Base-by-base conservation (phyloP, 305 asterid species). In the Fraxinus angustifolia region DNA sequence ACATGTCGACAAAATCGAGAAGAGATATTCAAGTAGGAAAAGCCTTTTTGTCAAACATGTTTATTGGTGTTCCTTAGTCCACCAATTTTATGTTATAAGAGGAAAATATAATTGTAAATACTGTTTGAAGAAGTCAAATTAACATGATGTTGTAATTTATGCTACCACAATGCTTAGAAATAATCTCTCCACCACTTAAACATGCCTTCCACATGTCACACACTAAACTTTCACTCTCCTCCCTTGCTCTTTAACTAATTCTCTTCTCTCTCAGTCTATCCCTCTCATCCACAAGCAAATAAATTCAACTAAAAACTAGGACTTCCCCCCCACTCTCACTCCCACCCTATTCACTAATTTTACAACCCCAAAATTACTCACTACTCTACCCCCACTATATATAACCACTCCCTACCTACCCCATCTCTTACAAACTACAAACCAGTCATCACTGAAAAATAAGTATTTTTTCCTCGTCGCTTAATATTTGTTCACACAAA, bases 241-340 rank as follows among this genome's bases (percentile, higher is more conserved):
- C 83, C 84, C 68, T 82, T 36, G 36, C 85, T 75, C 78, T 40
- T 40, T 8, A 40, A 40, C 50, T 42, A 42, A 42, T 42, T 42
- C 16, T 42, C 16, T 42, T 42, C 50, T 79, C 76, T 71, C 78
- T 75, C 71, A 77, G 83, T 80, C 82, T 53, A 80, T 82, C 83
- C 73, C 79, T 86, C 92, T 84, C 91, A 76, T 87, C 92, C 91
- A 86, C 93, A 84, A 81, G 38, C 83, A 85, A 83, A 90, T 36
- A 87, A 83, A 31, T 78, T 72, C 82, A 31, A 89, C 93, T 88
- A 82, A 83, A 91, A 91, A 92, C 88, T 84, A 91, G 97, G 97
- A 78, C 86, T 89, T 86, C 26, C 16, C 50, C 16, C 16, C 14
- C 40, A 35, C 40, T 5, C 8, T 1, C 48, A 40, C 48, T 40